Percentiles rank a stretch among this genome's conserved stretches.
These are phyloP conservation scores for Botrytis sinoallii DNA, from an alignment of 2,329 filamentous ascomycete species.

Conservation along the genomic window DNA sequence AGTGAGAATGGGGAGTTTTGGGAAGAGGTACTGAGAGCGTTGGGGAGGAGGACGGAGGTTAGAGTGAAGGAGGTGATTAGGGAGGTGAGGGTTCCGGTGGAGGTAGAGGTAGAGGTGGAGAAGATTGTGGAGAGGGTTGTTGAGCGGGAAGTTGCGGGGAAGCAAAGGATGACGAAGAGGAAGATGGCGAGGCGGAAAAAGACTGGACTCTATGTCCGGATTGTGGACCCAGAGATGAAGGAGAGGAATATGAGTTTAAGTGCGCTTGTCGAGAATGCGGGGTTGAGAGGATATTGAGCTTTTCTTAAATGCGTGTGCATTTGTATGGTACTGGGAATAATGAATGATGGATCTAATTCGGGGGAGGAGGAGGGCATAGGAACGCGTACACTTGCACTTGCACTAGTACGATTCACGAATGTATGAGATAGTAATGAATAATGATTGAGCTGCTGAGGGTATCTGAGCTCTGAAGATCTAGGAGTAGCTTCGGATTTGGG, in stretches of 20 bases:
- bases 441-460: background rate
- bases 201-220: constrained; percentile 23
- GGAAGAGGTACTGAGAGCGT: constrained; percentile 22
- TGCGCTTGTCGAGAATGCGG: constrained; percentile 26
- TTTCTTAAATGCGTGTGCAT: constrained; percentile 28
- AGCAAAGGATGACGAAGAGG: constrained; percentile 11
- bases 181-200: constrained; percentile 14
- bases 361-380: background rate
- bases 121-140: constrained; percentile 11
- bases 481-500: background rate
- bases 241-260: constrained; percentile 23
- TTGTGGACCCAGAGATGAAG: constrained; percentile 26
- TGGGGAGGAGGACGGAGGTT: constrained; percentile 12
- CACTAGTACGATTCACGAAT: background rate
- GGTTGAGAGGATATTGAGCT: constrained; percentile 28
- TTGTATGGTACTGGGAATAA: background rate
- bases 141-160: background rate
- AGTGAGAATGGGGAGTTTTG: constrained; percentile 26
- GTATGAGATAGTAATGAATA: background rate
- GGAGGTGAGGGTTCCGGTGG: constrained; percentile 27
- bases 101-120: constrained; percentile 29
- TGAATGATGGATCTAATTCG: background rate
- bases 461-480: background rate
- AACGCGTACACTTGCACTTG: background rate
- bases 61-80: constrained; percentile 16